A percentile compares a stretch with the other conserved stretches of the same genome.
These are phyloP conservation scores for Citeromyces hawaiiensis DNA, from an alignment of 1,139 yeast genomes.

Conservation along the genomic window DNA sequence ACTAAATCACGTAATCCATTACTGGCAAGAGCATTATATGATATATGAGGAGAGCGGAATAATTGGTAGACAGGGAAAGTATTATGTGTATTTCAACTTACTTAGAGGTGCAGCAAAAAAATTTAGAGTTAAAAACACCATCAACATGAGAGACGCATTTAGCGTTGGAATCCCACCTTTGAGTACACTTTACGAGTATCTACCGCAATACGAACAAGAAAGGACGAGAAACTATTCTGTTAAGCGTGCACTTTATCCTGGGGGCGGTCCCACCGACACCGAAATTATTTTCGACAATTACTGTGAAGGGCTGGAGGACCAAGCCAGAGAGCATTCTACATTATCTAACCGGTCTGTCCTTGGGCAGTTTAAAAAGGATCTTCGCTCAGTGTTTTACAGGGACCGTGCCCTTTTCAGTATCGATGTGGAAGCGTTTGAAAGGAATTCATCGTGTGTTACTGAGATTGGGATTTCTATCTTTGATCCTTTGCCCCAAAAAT, in stretches of 20 bases:
- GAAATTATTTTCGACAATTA: neutral
- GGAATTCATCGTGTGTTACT: slow-evolving; percentile 29
- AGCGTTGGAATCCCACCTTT: neutral
- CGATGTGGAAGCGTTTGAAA: slow-evolving; percentile 61
- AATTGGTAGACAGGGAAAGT: too few relatives aligned
- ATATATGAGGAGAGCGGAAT: too few relatives aligned
- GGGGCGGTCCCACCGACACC: neutral
- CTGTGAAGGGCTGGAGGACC: neutral
- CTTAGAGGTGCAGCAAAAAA: too few relatives aligned
- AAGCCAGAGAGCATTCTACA: neutral
- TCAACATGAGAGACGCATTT: neutral
- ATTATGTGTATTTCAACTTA: too few relatives aligned
- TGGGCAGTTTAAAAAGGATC: neutral
- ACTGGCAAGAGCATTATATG: too few relatives aligned
- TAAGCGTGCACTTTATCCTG: neutral
- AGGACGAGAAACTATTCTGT: neutral
- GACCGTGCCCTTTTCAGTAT: slow-evolving; percentile 10
- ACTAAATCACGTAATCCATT: too few relatives aligned
- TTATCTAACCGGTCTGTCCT: neutral
- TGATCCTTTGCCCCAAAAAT: slow-evolving; percentile 26
- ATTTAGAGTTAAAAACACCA: neutral
- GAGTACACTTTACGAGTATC: neutral
- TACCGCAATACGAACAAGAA: neutral
- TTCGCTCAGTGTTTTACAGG: neutral
- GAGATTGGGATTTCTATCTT: slow-evolving; percentile 61